phyloP scores from a whole-genome alignment of 257 asterid genomes.

The Echites panduratus region DNA sequence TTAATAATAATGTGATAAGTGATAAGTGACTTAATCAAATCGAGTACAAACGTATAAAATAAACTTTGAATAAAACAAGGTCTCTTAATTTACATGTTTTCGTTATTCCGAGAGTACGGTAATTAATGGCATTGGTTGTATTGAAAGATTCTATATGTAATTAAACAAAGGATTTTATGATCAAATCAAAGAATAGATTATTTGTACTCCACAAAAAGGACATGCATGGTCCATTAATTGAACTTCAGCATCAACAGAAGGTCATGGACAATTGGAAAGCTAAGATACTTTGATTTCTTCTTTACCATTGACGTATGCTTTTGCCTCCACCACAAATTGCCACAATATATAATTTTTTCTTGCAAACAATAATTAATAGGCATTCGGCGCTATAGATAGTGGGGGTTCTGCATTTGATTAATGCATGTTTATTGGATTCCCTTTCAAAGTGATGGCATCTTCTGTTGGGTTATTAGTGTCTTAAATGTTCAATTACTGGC shows the following conservation, averaged over 20 bases:
- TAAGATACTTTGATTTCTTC: slow-evolving; percentile 6
- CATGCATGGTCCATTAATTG: slow-evolving; percentile 7
- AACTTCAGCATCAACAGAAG: slow-evolving; percentile 1
- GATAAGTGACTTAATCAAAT: no score
- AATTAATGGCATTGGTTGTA: no score
- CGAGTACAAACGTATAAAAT: no score
- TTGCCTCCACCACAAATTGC: slow-evolving; percentile 21
- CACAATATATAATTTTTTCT: slow-evolving; percentile 14
- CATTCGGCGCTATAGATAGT: slow-evolving; percentile 28
- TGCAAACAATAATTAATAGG: slow-evolving; percentile 25
- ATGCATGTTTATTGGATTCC: slow-evolving; percentile 36
- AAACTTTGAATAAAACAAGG: no score
- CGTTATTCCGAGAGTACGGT: no score
- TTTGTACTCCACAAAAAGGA: slow-evolving; percentile 35
- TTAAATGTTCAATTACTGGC: neutral
- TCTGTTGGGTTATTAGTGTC: slow-evolving; percentile 28
- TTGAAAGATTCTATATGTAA: no score
- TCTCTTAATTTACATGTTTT: no score
- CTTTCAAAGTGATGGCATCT: slow-evolving; percentile 26
- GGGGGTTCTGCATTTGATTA: slow-evolving; percentile 50
- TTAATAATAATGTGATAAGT: no score
- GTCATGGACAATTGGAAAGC: slow-evolving; percentile 3
- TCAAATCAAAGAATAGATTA: slow-evolving; percentile 20
- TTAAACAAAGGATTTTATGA: neutral
- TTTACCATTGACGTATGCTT: slow-evolving; percentile 10